These are phyloP conservation scores for Meredithiella fracta DNA, from an alignment of 2,329 filamentous ascomycete species.

Conservation along the genomic window DNA sequence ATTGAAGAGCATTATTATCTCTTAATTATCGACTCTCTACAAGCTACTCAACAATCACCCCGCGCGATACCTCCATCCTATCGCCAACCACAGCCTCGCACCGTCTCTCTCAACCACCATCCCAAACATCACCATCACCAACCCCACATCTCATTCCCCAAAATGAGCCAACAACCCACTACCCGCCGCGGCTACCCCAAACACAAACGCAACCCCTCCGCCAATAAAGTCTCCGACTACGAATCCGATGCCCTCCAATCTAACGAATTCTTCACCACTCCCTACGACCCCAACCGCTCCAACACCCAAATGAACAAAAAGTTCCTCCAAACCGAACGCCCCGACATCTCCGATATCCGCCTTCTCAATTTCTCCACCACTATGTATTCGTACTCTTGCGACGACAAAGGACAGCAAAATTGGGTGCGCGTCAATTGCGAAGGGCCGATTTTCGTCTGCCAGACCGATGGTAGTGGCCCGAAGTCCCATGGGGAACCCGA, in stretches of 20 bases:
- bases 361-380: constrained; percentile 74
- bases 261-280: constrained; percentile 24
- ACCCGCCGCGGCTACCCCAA: constrained; percentile 22
- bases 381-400: constrained; percentile 79
- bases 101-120: no score
- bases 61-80: no score
- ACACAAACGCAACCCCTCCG: constrained; percentile 27
- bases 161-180: constrained; percentile 28
- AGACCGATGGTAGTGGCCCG: not conserved
- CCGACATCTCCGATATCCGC: constrained; percentile 54
- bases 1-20: no score
- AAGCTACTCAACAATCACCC: no score
- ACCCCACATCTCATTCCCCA: not conserved
- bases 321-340: constrained; percentile 68
- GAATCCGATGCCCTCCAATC: constrained; percentile 46
- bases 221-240: constrained; percentile 39
- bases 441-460: constrained; percentile 64
- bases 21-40: no score
- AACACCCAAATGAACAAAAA: constrained; percentile 78
- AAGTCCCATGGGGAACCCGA: not conserved
- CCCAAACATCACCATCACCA: not conserved
- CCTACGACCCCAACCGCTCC: constrained; percentile 41
- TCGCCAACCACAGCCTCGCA: not conserved
- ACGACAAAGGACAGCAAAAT: constrained; percentile 32
- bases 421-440: constrained; percentile 84